Evolutionary conservation across 129 eudicot genomes (phyloP).

Genomic region (Saposhnikovia divaricata): DNA sequence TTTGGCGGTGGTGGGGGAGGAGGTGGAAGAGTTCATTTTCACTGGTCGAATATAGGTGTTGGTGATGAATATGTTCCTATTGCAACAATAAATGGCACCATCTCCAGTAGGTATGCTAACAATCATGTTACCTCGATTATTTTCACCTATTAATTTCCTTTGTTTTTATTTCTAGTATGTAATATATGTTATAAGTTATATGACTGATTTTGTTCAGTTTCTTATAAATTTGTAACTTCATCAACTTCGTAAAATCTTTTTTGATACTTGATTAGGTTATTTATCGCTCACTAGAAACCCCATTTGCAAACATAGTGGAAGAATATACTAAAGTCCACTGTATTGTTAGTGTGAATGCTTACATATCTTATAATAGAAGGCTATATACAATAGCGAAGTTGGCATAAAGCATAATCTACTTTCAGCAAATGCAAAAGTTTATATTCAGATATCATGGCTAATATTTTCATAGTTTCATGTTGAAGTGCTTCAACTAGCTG

Average conservation of each 20-base stretch:
- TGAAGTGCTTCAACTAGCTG: not conserved
- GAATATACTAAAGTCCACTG: not conserved
- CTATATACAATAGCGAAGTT: not conserved
- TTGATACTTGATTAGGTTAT: not conserved
- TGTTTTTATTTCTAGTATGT: not conserved
- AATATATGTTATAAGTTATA: not conserved
- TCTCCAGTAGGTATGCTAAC: constrained; percentile 42
- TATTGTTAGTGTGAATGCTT: not conserved
- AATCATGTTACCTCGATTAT: not conserved
- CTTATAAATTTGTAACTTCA: not conserved
- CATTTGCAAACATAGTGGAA: not conserved
- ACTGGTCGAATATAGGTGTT: constrained; percentile 66
- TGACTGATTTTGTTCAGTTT: not conserved
- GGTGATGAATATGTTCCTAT: constrained; percentile 68
- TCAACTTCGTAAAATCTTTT: not conserved
- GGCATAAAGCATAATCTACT: not conserved
- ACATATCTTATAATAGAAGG: not conserved
- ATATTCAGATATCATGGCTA: not conserved
- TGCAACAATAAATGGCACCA: constrained; percentile 58
- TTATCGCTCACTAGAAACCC: not conserved
- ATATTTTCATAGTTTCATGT: not conserved
- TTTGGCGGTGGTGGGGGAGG: constrained; percentile 89
- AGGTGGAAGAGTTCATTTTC: constrained; percentile 87
- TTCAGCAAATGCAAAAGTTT: constrained; percentile 3
- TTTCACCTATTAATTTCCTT: not conserved